Conservation (phyloP, 2,329 filamentous ascomycete species). For the Colletotrichum phormii region DNA sequence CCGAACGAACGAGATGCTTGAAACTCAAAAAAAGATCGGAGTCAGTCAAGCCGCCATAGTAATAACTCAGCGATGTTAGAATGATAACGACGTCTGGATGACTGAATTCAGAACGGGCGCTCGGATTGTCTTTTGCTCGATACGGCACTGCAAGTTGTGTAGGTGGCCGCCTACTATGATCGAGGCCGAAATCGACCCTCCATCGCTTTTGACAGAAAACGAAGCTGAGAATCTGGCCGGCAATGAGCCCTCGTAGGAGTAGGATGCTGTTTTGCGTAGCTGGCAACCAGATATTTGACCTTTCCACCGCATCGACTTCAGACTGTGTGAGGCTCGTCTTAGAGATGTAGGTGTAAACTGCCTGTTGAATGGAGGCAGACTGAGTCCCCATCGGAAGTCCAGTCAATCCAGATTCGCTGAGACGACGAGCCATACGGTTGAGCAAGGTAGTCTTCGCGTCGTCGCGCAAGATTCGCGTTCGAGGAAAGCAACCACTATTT, state of each 20-base stretch:
- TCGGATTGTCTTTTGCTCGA: slow-evolving; percentile 68
- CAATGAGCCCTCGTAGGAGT: slow-evolving; percentile 67
- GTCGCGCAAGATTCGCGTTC: slow-evolving; percentile 50
- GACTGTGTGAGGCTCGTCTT: slow-evolving; percentile 42
- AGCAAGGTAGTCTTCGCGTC: slow-evolving; percentile 47
- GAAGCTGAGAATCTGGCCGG: slow-evolving; percentile 65
- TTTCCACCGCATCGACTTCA: slow-evolving; percentile 51
- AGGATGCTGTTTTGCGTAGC: slow-evolving; percentile 51
- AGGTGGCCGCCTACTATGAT: slow-evolving; percentile 50
- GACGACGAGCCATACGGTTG: slow-evolving; percentile 46
- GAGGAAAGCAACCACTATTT: neutral
- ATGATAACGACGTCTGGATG: slow-evolving; percentile 69
- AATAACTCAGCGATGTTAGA: slow-evolving; percentile 67
- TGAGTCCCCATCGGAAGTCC: slow-evolving; percentile 56
- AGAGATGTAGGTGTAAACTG: slow-evolving; percentile 58
- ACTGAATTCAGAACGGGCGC: slow-evolving; percentile 68
- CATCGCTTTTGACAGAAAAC: slow-evolving; percentile 69
- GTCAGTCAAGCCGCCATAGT: slow-evolving; percentile 65
- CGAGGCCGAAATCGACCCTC: slow-evolving; percentile 73
- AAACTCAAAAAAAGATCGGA: slow-evolving; percentile 62
- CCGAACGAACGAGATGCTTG: slow-evolving; percentile 57
- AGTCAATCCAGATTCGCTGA: slow-evolving; percentile 56
- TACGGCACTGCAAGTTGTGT: slow-evolving; percentile 69
- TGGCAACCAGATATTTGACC: slow-evolving; percentile 49
- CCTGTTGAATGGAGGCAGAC: slow-evolving; percentile 41